Evolutionary conservation across 2,329 filamentous ascomycete species (phyloP), one percentile per base, ranked within the genome.

Genomic region (Hypoxylon sp.): DNA sequence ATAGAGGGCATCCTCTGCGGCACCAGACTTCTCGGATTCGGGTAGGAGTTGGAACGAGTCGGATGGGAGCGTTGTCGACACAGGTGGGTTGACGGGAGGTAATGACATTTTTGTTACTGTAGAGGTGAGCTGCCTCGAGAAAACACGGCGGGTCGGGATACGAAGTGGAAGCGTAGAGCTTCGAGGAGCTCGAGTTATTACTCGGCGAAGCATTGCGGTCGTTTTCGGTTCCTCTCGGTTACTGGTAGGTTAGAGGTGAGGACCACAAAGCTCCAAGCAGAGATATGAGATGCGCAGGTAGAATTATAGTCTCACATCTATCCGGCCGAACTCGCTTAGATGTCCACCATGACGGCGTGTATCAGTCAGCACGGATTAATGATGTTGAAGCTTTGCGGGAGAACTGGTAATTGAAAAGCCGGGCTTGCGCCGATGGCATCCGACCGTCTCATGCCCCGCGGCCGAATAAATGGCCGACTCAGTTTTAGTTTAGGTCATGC

Each of bases 1-100:
- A 79, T 94, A 97, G 0, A 98, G 86, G 0, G 89, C 89, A 81
- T 98, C 94, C 80, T 98, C 96, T 0, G 93, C 89, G 17, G 87
- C 85, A 15, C 93, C 93, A 0, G 91, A 84, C 80, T 98, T 98
- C 62, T 91, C 84, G 32, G 87, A 81, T 72, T 94, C 93, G 44
- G 93, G 86, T 0, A 98, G 87, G 13, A 98, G 86, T 79, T 98
- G 95, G 82, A 95, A 98, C 29, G 92, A 88, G 76, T 97, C 93
- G 63, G 92, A 88, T 0, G 92, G 85, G 2, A 89, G 82, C 7
- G 84, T 80, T 19, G 84, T 82, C 15, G 90, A 89, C 24, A 93
- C 79, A 15, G 90, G 88, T 24, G 89, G 88, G 15, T 87, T 78
- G 47, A 90, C 87, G 11, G 87, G 77, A 50, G 85, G 84, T 0